A percentile compares a stretch with the other conserved stretches of the same genome.
phyloP scores from a whole-genome alignment of 2,329 filamentous ascomycete genomes.

The Talaromyces sp. region DNA sequence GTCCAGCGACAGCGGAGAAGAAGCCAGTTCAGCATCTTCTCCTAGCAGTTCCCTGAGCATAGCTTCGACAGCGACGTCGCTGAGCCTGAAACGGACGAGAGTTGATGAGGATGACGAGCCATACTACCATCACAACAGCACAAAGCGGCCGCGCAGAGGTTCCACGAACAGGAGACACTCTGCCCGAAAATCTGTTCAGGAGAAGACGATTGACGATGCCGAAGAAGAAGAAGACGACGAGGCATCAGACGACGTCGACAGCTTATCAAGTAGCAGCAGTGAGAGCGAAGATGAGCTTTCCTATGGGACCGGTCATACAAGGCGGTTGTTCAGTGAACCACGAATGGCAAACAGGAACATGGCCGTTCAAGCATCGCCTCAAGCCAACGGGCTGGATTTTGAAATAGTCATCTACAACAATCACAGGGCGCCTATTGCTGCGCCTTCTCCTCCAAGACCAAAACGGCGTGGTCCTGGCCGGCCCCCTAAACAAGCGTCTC shows the following conservation, averaged over 20 bases:
- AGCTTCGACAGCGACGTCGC: conserved; percentile 24
- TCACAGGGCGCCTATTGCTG: neutral
- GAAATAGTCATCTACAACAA: conserved; percentile 11
- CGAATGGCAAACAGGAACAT: neutral
- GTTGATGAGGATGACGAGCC: neutral
- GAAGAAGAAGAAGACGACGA: neutral
- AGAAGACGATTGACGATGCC: neutral
- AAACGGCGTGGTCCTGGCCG: conserved; percentile 6
- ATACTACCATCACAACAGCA: neutral
- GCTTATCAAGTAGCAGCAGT: neutral
- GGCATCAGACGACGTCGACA: neutral
- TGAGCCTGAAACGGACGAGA: conserved; percentile 2
- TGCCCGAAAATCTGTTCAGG: conserved; percentile 1
- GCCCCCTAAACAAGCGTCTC: conserved; percentile 6
- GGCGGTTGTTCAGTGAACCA: neutral
- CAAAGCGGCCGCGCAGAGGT: neutral
- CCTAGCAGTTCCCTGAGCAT: conserved; percentile 21
- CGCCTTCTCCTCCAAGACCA: neutral
- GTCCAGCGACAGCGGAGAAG: conserved; percentile 20
- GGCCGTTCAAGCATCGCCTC: neutral
- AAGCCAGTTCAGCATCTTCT: conserved; percentile 11
- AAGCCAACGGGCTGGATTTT: conserved; percentile 1
- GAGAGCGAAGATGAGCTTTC: neutral
- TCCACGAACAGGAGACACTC: conserved; percentile 5
- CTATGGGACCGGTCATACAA: neutral